These are phyloP conservation scores for Cryphonectria carpinicola DNA, from an alignment of 2,329 filamentous ascomycete species.

Conservation along the genomic window DNA sequence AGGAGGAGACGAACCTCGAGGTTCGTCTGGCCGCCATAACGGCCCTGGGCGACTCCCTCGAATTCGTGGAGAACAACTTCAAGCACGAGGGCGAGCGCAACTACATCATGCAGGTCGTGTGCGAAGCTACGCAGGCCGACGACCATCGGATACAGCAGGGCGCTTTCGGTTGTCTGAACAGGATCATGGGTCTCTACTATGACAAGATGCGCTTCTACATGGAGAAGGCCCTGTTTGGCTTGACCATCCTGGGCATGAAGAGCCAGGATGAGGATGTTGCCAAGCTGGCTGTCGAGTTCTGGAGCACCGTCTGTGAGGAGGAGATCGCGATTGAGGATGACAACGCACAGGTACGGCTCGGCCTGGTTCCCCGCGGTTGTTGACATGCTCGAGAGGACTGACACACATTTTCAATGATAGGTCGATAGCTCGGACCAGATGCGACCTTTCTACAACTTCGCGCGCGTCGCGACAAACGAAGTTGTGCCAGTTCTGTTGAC, in stretches of 20 bases:
- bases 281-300: constrained; percentile 98
- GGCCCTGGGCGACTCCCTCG: constrained; percentile 91
- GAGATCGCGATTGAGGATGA: constrained; percentile 98
- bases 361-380: not conserved
- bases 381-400: constrained; percentile 9
- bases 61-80: constrained; percentile 98
- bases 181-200: constrained; percentile 98
- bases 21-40: constrained; percentile 92
- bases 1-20: constrained; percentile 90
- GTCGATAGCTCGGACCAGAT: constrained; percentile 80
- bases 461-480: constrained; percentile 87
- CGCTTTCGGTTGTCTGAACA: constrained; percentile 95
- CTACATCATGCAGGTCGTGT: constrained; percentile 99
- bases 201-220: constrained; percentile 99
- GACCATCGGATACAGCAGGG: constrained; percentile 93
- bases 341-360: constrained; percentile 71
- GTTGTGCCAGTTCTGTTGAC: constrained; percentile 90
- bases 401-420: constrained; percentile 35
- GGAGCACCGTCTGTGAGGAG: constrained; percentile 99
- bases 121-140: constrained; percentile 93
- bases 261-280: constrained; percentile 96
- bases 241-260: constrained; percentile 99
- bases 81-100: constrained; percentile 99
- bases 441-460: constrained; percentile 94
- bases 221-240: constrained; percentile 98